phyloP scores from a whole-genome alignment of 2,329 filamentous ascomycete genomes.

The Orbilia javanica region DNA sequence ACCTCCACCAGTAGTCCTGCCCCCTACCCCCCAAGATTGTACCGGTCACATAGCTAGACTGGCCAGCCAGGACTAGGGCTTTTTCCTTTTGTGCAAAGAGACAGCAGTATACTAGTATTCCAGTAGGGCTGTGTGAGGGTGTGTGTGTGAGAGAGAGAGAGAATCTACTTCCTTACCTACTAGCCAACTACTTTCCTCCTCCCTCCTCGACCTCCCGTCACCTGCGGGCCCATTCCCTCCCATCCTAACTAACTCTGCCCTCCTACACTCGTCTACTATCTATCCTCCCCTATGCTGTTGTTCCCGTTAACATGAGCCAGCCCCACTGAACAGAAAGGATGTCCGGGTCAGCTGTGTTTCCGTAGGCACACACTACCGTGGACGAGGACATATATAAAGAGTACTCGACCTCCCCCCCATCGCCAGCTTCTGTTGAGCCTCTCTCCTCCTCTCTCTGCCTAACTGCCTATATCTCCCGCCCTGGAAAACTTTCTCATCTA shows the following conservation, averaged over 20 bases:
- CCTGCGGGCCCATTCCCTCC: conserved; percentile 34
- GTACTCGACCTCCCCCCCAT: conserved; percentile 36
- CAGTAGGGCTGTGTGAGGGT: too few species aligned
- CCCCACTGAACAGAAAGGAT: conserved; percentile 55
- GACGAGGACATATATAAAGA: conserved; percentile 54
- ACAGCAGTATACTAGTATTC: too few species aligned
- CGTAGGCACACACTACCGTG: conserved; percentile 52
- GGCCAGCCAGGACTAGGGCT: conserved; percentile 11
- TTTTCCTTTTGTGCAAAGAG: background rate
- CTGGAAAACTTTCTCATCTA: conserved; percentile 51
- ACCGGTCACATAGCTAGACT: background rate
- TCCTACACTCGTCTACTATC: background rate
- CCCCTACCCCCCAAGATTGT: conserved; percentile 7
- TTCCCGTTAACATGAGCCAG: conserved; percentile 55
- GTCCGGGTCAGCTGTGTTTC: conserved; percentile 57
- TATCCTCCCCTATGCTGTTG: conserved; percentile 13
- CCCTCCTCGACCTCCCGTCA: conserved; percentile 49
- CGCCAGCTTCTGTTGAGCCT: conserved; percentile 48
- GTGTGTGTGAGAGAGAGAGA: background rate
- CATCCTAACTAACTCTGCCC: conserved; percentile 1
- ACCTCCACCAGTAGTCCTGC: background rate
- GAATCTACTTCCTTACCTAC: too few species aligned
- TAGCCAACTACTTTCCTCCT: background rate
- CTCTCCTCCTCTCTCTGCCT: background rate
- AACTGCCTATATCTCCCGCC: background rate